Evolutionary conservation across 139 green algal species (phyloP), one percentile per base, ranked within the genome.

Genomic region (Volvox reticuliferus): DNA sequence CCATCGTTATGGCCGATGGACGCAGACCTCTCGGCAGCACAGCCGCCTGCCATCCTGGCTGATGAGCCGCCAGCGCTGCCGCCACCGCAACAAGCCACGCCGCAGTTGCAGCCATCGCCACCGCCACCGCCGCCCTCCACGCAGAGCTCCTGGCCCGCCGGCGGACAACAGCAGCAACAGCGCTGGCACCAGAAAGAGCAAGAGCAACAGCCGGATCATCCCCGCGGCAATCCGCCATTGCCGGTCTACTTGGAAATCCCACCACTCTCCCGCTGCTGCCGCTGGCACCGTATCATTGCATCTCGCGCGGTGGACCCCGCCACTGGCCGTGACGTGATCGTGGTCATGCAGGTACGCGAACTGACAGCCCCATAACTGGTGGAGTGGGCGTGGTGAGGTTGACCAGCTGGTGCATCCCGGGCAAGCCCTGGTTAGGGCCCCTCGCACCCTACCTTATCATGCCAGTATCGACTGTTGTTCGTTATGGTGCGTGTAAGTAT

Each of bases 301-400:
- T 50, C 50, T 6, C 63, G 55, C 17, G 55, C 61, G 17, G n/a
- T 73, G 55, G 80, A 87, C 55, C 80, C 80, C 1, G 28, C 61
- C 55, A 55, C 44, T 61, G 44, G 44, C 6, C 20, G 16, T 1
- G 28, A 44, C 14, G 55, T 50, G 50, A 76, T 87, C 24, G 61
- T 87, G 75, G 75, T 81, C 32, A 81, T 81, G 75, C 75, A 61
- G 75, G 75, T 61, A 55, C 1, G 75, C 14, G 71, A 79, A 12
- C 2, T 73, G 65, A 28, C 65, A 12, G 65, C 9, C 24, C 21
- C 65, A 73, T 2, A 55, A 55, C 5, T 55, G 44, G 5, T 9
- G 5, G 44, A 55, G 44, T 55, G 44, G n/a, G 44, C 44, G 44
- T 55, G 44, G 65, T 73, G 2, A 73, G 65, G 21, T 24, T 5